Base-by-base conservation (phyloP, 2,329 filamentous ascomycete genomes). In the Allantophomopsis lycopodina region DNA sequence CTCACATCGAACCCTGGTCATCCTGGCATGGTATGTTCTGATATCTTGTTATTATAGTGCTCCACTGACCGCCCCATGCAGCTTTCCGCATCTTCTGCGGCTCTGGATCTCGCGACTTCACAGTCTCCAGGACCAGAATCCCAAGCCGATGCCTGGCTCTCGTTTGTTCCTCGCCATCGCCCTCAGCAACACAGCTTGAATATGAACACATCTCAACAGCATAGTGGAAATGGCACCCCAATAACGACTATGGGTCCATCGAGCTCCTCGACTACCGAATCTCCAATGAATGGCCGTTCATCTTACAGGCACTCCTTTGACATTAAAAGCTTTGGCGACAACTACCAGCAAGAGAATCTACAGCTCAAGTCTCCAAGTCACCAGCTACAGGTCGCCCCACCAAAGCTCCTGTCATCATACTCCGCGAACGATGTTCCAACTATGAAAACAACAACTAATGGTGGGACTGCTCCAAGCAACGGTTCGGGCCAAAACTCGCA, bases 341-440 rank as follows among this genome's bases (percentile, higher is more conserved):
- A 54, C 21, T 28, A 28, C 23, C 53, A 55, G 38, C 50, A 52
- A 15, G 36, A 47, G 16, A 41, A 47, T 38, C 40, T 46, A 35
- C 47, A 51, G 40, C 47, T 57, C 23, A 48, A 50, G 23, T 54
- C 73, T 2, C 60, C 71, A 13, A 57, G 61, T 18, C 71, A 56
- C 42, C 66, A 71, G 43, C 59, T 60, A 43, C 71, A 81, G 57
- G 68, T 73, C 18, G 73, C 74, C 39, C 74, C 82, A 30, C 23
- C 23, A 28, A 86, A 84, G 64, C 61, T 94, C 42, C 83, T 88
- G 60, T 79, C 83, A 35, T 95, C 89, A 0, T 95, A 84, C 63
- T 95, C 91, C 8, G 78, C 85, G 40, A 91, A 83, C 58, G 88
- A 96, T 53, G 70, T 95, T 15, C 83, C 87, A 4, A 93, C 87